Base-by-base conservation (phyloP, 352 stramenopile species). In the Pythium pectinolyticum region DNA sequence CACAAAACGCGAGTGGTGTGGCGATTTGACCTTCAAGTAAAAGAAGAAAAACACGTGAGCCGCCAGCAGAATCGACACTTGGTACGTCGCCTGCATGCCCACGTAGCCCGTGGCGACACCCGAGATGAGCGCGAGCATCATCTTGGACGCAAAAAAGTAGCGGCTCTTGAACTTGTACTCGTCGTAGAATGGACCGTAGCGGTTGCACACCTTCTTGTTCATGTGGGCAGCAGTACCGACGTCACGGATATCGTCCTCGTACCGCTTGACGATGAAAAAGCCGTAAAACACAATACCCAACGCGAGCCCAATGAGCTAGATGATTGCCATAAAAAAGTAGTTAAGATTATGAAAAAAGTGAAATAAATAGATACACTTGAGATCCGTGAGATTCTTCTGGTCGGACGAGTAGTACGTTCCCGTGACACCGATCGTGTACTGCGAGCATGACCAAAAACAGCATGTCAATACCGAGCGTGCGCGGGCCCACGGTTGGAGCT, bases 111-210 rank as follows among this genome's bases (percentile, higher is more conserved):
- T 74, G 37, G 70, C 52, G 22, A 73, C 61, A 65, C 72, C 72
- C 12, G 66, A 62, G 15, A 75, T 17, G 2, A 80, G 56, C 35
- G 72, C 72, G 28, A 80, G 69, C 54, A 74, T 66, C 61, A 80
- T 72, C 61, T 92, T 92, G 47, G 80, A 70, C 19, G 80, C 77
- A 41, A 95, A 95, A 71, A 93, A 95, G 73, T 80, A 93, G 34
- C 84, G 86, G 68, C 89, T 87, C 70, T 90, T 86, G 73, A 79
- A 95, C 72, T 89, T 92, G 78, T 93, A 93, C 72, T 95, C 84
- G 55, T 95, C 86, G 66, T 95, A 95, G 50, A 95, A 70, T 48
- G 83, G 76, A 3, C 84, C 86, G 59, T 92, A 93, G 14, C 86
- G 84, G 69, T 84, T 82, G 74, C 88, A 89, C 2, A 93, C 81